Conservation (phyloP, 1,284 basidiomycete genomes). For the Schizopora paradoxa region DNA sequence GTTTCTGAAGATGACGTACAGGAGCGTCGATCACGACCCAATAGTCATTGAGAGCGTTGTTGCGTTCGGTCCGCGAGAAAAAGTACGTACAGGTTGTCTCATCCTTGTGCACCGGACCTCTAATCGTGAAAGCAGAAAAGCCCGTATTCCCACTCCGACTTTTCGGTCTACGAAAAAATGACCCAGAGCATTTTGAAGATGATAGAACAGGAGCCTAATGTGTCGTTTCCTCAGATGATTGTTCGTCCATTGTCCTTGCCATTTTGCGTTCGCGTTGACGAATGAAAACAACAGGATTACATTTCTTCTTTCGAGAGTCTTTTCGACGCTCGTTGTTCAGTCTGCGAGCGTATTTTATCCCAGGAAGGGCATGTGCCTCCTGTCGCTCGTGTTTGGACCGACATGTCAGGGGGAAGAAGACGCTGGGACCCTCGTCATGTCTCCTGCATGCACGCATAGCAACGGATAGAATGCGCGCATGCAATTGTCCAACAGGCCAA, state of each 20-base stretch:
- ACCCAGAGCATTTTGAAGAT: constrained; percentile 60
- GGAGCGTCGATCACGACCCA: constrained; percentile 22
- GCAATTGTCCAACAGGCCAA: no score
- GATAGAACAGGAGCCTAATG: constrained; percentile 46
- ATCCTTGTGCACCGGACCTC: background rate
- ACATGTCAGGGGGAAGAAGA: constrained; percentile 25
- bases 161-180: constrained; percentile 53
- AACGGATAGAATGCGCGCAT: no score
- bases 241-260: constrained; percentile 28
- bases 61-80: constrained; percentile 63
- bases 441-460: constrained; percentile 38
- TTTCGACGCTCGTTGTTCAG: constrained; percentile 53
- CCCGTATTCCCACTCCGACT: constrained; percentile 64
- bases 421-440: constrained; percentile 52
- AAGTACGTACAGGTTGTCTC: constrained; percentile 33
- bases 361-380: constrained; percentile 65
- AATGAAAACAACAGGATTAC: background rate
- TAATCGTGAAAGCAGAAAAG: constrained; percentile 40
- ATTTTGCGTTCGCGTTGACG: constrained; percentile 1
- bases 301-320: constrained; percentile 49
- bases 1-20: constrained; percentile 46
- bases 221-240: constrained; percentile 44
- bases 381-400: constrained; percentile 56
- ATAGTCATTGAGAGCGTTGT: constrained; percentile 54
- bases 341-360: constrained; percentile 58